These are phyloP conservation scores for Xanthoconium separans DNA, from an alignment of 1,284 basidiomycete species.

Conservation along the genomic window DNA sequence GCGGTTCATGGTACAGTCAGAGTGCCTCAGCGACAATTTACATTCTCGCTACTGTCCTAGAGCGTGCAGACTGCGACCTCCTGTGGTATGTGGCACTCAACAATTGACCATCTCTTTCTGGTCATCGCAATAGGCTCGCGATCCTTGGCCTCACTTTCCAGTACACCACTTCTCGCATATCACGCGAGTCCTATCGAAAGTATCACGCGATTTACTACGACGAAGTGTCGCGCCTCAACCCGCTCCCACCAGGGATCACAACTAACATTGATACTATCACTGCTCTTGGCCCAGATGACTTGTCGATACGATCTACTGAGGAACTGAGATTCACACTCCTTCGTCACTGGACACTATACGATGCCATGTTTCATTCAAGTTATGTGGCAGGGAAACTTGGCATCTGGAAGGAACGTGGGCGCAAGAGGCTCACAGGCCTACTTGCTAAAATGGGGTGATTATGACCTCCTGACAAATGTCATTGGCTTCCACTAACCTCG, in stretches of 20 bases:
- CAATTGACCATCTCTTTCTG: background rate
- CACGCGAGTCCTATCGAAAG: conserved; percentile 82
- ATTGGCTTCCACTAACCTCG: conserved; percentile 5
- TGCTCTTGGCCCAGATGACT: conserved; percentile 74
- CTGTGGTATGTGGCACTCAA: conserved; percentile 64
- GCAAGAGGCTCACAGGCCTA: conserved; percentile 86
- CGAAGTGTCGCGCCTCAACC: conserved; percentile 89
- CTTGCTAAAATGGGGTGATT: conserved; percentile 98
- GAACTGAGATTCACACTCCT: conserved; percentile 94
- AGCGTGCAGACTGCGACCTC: conserved; percentile 90
- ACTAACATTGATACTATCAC: conserved; percentile 44
- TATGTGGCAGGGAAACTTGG: conserved; percentile 95
- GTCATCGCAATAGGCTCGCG: conserved; percentile 64
- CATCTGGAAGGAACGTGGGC: conserved; percentile 94
- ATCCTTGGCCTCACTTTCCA: conserved; percentile 94
- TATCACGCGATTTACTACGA: conserved; percentile 79
- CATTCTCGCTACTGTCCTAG: conserved; percentile 84
- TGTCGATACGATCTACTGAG: conserved; percentile 75
- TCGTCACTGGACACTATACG: conserved; percentile 97
- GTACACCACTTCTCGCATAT: conserved; percentile 86
- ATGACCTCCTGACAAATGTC: background rate
- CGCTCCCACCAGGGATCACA: conserved; percentile 43
- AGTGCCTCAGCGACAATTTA: conserved; percentile 90
- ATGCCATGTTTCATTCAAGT: conserved; percentile 96
- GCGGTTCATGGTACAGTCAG: conserved; percentile 88